phyloP scores from a whole-genome alignment of 1,284 basidiomycete genomes.

The Rhizoctonia solani region DNA sequence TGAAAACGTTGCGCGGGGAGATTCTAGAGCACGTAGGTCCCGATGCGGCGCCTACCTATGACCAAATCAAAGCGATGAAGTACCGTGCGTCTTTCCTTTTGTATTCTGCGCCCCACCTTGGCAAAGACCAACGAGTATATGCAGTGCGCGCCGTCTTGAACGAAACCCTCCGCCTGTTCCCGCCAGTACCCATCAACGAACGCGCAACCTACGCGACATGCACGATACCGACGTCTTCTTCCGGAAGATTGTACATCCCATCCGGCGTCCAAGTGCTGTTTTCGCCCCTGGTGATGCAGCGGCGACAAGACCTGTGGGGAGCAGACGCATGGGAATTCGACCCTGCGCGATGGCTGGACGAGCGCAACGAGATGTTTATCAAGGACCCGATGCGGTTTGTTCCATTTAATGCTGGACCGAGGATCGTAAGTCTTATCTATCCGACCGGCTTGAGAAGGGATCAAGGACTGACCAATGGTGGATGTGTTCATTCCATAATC shows the following conservation, averaged over 20 bases:
- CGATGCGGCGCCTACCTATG: constrained; percentile 34
- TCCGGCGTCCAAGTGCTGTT: background rate
- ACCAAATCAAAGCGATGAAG: constrained; percentile 35
- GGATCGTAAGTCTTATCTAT: constrained; percentile 36
- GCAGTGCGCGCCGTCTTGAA: constrained; percentile 27
- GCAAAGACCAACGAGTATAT: too few species aligned
- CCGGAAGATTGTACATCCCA: constrained; percentile 3
- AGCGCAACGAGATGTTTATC: constrained; percentile 42
- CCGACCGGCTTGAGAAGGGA: too few species aligned
- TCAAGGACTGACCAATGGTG: too few species aligned
- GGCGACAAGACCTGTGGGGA: constrained; percentile 34
- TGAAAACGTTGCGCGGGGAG: constrained; percentile 35
- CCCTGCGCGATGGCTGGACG: constrained; percentile 37
- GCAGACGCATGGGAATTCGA: constrained; percentile 34
- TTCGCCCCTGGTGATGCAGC: background rate
- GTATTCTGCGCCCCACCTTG: background rate
- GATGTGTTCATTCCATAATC: too few species aligned
- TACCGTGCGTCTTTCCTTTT: constrained; percentile 32
- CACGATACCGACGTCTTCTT: background rate
- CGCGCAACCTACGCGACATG: background rate
- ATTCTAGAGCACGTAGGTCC: constrained; percentile 26
- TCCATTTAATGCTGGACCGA: constrained; percentile 36
- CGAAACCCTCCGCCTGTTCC: constrained; percentile 37
- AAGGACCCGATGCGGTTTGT: constrained; percentile 37
- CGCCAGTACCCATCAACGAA: constrained; percentile 24